phyloP scores from a whole-genome alignment of 148 eudicot species.

The Drosera capensis region DNA sequence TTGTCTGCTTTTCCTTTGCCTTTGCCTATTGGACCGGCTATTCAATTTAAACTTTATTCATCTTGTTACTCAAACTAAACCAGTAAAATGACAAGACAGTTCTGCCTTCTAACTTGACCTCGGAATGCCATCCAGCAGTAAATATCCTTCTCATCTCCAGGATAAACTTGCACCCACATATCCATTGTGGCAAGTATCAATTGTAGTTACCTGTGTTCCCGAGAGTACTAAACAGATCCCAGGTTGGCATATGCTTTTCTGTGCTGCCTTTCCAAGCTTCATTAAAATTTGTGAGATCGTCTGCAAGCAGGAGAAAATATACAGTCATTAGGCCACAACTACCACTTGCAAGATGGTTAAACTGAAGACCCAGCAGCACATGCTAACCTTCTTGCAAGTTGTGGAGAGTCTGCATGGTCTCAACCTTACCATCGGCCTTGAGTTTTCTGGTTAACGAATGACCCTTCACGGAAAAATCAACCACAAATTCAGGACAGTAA shows the following conservation, averaged over 20 bases:
- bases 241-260: slow-evolving; percentile 23
- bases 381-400: slow-evolving; percentile 58
- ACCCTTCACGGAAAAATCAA: slow-evolving; percentile 28
- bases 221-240: slow-evolving; percentile 18
- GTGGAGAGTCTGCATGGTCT: slow-evolving; percentile 62
- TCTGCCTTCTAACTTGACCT: too few relatives aligned
- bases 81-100: too few relatives aligned
- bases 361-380: too few relatives aligned
- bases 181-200: too few relatives aligned
- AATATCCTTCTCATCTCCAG: background rate
- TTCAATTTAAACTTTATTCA: too few relatives aligned
- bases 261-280: slow-evolving; percentile 61
- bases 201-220: slow-evolving; percentile 17
- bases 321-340: background rate
- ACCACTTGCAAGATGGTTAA: background rate
- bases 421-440: slow-evolving; percentile 64
- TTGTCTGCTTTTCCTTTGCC: too few relatives aligned
- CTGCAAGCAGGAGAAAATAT: slow-evolving; percentile 17
- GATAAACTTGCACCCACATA: background rate
- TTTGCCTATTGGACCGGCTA: too few relatives aligned
- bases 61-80: too few relatives aligned
- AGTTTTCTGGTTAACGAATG: slow-evolving; percentile 69
- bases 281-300: slow-evolving; percentile 64
- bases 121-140: background rate
- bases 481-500: background rate